Conservation (phyloP, 257 asterid species). For the Marsdenia floribunda region DNA sequence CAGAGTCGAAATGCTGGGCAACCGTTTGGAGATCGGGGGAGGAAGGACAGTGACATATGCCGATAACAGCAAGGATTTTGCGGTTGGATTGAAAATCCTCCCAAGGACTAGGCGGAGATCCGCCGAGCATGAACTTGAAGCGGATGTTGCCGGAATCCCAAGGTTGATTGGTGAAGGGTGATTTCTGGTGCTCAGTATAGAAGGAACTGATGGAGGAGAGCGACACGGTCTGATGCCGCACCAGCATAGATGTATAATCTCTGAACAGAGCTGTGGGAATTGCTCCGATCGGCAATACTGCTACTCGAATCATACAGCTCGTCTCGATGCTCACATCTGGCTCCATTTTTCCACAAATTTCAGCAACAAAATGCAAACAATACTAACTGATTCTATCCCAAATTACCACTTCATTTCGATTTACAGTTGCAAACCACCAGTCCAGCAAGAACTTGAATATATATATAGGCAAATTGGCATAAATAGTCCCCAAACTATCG, state of each 20-base stretch:
- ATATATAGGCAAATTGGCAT: no score
- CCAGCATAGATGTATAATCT: constrained; percentile 74
- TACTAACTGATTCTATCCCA: not conserved
- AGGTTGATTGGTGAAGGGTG: constrained; percentile 83
- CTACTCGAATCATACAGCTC: constrained; percentile 90
- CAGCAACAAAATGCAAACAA: not conserved
- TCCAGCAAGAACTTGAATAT: no score
- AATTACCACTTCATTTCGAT: not conserved
- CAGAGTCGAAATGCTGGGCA: constrained; percentile 48
- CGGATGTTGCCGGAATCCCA: constrained; percentile 90
- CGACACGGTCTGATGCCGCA: constrained; percentile 78
- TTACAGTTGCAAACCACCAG: not conserved
- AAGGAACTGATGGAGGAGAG: constrained; percentile 84
- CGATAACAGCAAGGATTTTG: constrained; percentile 79
- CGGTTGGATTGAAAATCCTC: constrained; percentile 94
- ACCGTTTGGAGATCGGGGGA: constrained; percentile 79
- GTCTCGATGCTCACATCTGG: constrained; percentile 98
- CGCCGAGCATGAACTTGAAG: constrained; percentile 84
- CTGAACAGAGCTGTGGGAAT: constrained; percentile 60
- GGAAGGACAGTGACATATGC: constrained; percentile 84
- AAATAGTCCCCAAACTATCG: no score
- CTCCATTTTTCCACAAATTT: constrained; percentile 45
- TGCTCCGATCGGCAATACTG: constrained; percentile 78
- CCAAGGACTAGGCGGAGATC: constrained; percentile 95
- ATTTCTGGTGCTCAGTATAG: constrained; percentile 98